Conservation (phyloP, 768 basidiomycete species). For the Suillus sp. region DNA sequence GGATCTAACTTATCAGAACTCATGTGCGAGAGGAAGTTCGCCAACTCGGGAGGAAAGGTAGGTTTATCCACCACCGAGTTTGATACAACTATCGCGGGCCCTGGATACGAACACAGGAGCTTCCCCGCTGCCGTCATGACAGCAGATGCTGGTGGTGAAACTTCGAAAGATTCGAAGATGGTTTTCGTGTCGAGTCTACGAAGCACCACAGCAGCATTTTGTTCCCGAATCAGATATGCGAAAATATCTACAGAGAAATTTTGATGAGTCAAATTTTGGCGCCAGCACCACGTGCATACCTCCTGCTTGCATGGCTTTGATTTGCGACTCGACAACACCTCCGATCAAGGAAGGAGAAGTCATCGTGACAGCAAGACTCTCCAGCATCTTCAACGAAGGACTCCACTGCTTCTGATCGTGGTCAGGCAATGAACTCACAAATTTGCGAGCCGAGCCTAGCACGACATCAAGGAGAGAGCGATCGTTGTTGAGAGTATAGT, state of each 20-base stretch:
- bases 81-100: constrained; percentile 42
- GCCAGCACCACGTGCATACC: constrained; percentile 18
- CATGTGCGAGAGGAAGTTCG: constrained; percentile 39
- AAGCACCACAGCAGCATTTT: constrained; percentile 51
- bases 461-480: constrained; percentile 26
- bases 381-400: constrained; percentile 26
- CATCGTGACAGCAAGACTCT: constrained; percentile 15
- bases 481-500: constrained; percentile 24
- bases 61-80: constrained; percentile 28
- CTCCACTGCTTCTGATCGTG: constrained; percentile 25
- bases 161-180: constrained; percentile 48
- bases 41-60: constrained; percentile 38
- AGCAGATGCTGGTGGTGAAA: constrained; percentile 34
- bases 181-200: constrained; percentile 27
- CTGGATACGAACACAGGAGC: constrained; percentile 47
- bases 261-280: neutral
- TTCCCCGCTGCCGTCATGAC: constrained; percentile 44
- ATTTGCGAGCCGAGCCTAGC: constrained; percentile 22
- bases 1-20: constrained; percentile 33
- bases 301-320: constrained; percentile 26
- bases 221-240: constrained; percentile 41
- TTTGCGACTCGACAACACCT: constrained; percentile 10
- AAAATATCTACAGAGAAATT: constrained; percentile 34
- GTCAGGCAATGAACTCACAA: constrained; percentile 14
- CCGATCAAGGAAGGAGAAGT: neutral